Conservation (phyloP, 768 basidiomycete species). For the Kwoniella europaea region DNA sequence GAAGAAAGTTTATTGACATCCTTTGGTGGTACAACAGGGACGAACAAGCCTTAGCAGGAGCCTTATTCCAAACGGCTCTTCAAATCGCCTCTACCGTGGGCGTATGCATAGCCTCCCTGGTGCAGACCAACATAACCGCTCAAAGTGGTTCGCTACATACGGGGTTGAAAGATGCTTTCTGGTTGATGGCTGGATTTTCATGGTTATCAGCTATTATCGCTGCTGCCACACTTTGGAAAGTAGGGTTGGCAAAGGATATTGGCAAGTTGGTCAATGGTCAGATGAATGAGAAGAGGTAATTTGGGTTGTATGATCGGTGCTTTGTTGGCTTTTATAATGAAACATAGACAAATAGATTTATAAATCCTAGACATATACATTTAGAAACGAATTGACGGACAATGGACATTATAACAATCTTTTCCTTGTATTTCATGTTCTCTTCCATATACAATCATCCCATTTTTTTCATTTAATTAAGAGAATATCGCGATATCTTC, state of each 20-base stretch:
- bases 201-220: slow-evolving; percentile 25
- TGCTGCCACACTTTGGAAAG: slow-evolving; percentile 23
- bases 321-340: background rate
- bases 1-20: no score
- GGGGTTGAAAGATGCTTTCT: slow-evolving; percentile 32
- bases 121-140: slow-evolving; percentile 17
- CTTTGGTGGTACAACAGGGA: slow-evolving; percentile 6
- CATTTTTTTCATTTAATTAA: no score
- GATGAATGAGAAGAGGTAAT: background rate
- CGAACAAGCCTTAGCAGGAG: slow-evolving; percentile 37
- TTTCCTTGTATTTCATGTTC: no score
- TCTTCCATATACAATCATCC: no score
- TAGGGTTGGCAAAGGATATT: slow-evolving; percentile 36
- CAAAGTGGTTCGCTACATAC: slow-evolving; percentile 15
- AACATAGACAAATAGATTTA: background rate
- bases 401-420: no score
- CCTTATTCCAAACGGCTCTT: slow-evolving; percentile 39
- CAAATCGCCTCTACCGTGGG: slow-evolving; percentile 37
- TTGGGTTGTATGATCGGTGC: no score
- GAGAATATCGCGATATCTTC: no score
- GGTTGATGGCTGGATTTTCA: slow-evolving; percentile 32
- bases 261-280: background rate
- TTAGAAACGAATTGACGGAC: no score
- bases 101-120: slow-evolving; percentile 28
- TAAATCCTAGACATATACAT: no score